phyloP scores from a whole-genome alignment of 2,329 filamentous ascomycete species.

The Monosporascus ibericus region DNA sequence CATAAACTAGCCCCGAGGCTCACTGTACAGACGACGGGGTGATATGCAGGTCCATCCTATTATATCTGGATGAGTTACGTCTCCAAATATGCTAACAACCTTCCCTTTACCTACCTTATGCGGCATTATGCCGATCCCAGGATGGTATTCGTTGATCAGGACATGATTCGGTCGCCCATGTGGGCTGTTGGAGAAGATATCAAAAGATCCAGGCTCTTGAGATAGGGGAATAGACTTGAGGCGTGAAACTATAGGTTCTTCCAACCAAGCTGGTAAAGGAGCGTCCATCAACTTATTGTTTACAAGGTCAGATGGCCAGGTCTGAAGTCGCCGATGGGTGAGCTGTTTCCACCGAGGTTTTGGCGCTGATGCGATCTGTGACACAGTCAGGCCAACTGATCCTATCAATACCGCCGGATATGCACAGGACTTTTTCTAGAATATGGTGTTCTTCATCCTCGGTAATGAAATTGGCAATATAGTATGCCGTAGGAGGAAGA shows the following conservation, averaged over 20 bases:
- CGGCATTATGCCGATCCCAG: conserved; percentile 91
- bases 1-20: conserved; percentile 75
- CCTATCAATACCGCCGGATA: conserved; percentile 6
- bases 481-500: conserved; percentile 66
- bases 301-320: conserved; percentile 79
- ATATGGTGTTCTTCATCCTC: conserved; percentile 65
- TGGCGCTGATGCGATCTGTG: conserved; percentile 55
- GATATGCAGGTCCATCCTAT: conserved; percentile 75
- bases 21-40: conserved; percentile 83
- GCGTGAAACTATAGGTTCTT: conserved; percentile 60
- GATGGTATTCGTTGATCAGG: conserved; percentile 84
- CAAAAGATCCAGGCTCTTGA: conserved; percentile 16
- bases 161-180: conserved; percentile 82
- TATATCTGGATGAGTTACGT: conserved; percentile 17
- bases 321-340: conserved; percentile 83
- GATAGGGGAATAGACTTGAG: conserved; percentile 44
- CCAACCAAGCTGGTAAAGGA: conserved; percentile 70
- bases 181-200: conserved; percentile 58
- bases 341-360: conserved; percentile 81
- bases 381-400: conserved; percentile 32
- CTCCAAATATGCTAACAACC: conserved; percentile 4
- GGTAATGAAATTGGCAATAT: conserved; percentile 80
- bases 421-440: conserved; percentile 57
- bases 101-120: conserved; percentile 56
- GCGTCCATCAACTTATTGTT: conserved; percentile 70